phyloP scores from a whole-genome alignment of 1,139 yeast species.

The Pichia inconspicua region DNA sequence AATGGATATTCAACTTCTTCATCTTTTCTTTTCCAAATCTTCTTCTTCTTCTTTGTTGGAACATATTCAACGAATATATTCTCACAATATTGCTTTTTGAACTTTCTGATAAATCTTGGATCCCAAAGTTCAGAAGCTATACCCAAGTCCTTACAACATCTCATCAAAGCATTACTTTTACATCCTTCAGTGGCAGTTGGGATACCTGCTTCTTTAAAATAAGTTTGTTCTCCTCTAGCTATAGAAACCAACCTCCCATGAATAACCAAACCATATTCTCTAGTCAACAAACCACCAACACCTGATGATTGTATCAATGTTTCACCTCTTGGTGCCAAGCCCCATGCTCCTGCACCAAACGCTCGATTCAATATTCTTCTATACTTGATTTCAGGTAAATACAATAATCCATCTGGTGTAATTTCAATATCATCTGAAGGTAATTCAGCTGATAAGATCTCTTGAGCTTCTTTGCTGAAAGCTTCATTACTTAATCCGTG shows the following conservation, averaged over 20 bases:
- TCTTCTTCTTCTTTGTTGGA: slow-evolving; percentile 74
- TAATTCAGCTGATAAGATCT: slow-evolving; percentile 52
- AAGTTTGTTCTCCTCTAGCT: slow-evolving; percentile 94
- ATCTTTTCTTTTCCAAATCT: slow-evolving; percentile 84
- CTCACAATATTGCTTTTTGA: slow-evolving; percentile 70
- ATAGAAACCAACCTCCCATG: slow-evolving; percentile 84
- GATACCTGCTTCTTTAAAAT: slow-evolving; percentile 76
- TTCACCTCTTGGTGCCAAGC: slow-evolving; percentile 87
- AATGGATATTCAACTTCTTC: slow-evolving; percentile 77
- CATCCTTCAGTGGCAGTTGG: slow-evolving; percentile 98
- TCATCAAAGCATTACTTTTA: slow-evolving; percentile 91
- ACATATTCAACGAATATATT: slow-evolving; percentile 84
- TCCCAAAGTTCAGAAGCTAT: slow-evolving; percentile 98
- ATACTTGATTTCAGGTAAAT: slow-evolving; percentile 90
- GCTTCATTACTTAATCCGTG: slow-evolving; percentile 77
- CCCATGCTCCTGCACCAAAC: slow-evolving; percentile 99
- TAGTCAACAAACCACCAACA: slow-evolving; percentile 48
- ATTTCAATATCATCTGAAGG: slow-evolving; percentile 73
- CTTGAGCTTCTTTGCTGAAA: slow-evolving; percentile 54
- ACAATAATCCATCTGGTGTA: slow-evolving; percentile 89
- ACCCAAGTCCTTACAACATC: slow-evolving; percentile 95
- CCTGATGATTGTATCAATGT: slow-evolving; percentile 52
- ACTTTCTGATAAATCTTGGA: slow-evolving; percentile 75
- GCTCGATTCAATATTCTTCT: slow-evolving; percentile 81
- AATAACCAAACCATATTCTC: slow-evolving; percentile 85